These are phyloP conservation scores for Podaxis sp. DNA, from an alignment of 768 basidiomycete species.

Conservation along the genomic window DNA sequence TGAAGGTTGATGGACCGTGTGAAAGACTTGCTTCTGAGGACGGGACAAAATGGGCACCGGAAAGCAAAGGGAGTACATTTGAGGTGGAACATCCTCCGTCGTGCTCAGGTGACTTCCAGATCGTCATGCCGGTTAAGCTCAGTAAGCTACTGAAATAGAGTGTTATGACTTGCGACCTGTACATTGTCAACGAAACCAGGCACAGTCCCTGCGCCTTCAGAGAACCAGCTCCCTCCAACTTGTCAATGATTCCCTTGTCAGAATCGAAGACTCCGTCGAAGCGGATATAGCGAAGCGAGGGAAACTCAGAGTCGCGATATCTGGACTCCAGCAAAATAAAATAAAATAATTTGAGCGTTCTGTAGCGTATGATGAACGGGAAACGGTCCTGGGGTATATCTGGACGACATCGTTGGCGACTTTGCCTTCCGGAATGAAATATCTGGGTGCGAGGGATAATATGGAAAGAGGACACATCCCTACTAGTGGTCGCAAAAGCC, in stretches of 20 bases:
- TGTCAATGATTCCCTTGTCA: neutral
- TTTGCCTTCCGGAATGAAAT: neutral
- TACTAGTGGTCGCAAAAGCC: constrained; percentile 1
- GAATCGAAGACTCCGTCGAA: neutral
- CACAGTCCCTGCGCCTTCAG: neutral
- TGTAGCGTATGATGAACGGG: neutral
- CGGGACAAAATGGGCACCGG: neutral
- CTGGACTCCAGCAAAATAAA: neutral
- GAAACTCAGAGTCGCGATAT: neutral
- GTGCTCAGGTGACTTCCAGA: neutral
- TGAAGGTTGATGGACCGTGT: too few relatives aligned
- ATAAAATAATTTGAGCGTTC: too few relatives aligned
- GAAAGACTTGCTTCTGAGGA: neutral
- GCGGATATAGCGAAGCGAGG: neutral
- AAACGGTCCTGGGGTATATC: neutral
- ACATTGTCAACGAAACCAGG: neutral
- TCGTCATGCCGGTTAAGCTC: neutral
- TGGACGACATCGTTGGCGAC: neutral
- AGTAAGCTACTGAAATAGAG: neutral
- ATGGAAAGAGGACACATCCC: constrained; percentile 11
- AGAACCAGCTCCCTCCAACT: neutral
- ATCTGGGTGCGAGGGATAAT: neutral
- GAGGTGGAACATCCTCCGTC: neutral
- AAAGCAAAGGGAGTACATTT: neutral
- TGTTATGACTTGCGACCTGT: neutral